These are phyloP conservation scores for Fusarium anguioides DNA, from an alignment of 2,329 filamentous ascomycete species.

Conservation along the genomic window DNA sequence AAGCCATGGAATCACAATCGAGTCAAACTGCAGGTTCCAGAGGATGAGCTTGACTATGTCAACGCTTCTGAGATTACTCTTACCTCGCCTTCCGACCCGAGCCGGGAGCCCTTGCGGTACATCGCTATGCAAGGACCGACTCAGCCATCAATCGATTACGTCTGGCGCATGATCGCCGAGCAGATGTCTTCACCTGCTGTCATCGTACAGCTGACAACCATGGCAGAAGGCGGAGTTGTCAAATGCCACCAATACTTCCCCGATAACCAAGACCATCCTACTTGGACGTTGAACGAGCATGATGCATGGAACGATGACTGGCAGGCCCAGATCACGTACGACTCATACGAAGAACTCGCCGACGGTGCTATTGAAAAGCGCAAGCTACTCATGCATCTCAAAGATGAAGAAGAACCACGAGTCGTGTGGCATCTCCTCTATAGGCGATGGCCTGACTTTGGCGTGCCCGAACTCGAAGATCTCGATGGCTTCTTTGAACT, in stretches of 20 bases:
- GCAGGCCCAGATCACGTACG: slow-evolving; percentile 75
- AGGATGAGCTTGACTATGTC: slow-evolving; percentile 80
- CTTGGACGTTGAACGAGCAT: slow-evolving; percentile 69
- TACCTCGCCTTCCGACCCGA: slow-evolving; percentile 54
- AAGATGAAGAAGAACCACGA: slow-evolving; percentile 60
- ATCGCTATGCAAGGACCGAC: slow-evolving; percentile 97
- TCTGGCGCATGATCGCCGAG: slow-evolving; percentile 96
- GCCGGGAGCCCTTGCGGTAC: slow-evolving; percentile 66
- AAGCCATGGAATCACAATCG: slow-evolving; percentile 90
- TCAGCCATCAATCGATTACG: slow-evolving; percentile 77
- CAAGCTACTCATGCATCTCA: slow-evolving; percentile 71
- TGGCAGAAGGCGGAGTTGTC: slow-evolving; percentile 78
- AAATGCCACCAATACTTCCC: slow-evolving; percentile 95
- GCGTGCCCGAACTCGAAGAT: slow-evolving; percentile 77
- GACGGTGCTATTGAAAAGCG: slow-evolving; percentile 76
- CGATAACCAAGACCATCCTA: slow-evolving; percentile 61
- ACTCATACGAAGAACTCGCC: slow-evolving; percentile 66
- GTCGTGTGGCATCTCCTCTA: slow-evolving; percentile 88
- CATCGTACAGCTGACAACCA: slow-evolving; percentile 94
- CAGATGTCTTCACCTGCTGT: slow-evolving; percentile 78
- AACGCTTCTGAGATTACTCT: slow-evolving; percentile 81
- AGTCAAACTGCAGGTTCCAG: slow-evolving; percentile 81
- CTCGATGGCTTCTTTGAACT: slow-evolving; percentile 75
- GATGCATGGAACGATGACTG: slow-evolving; percentile 75
- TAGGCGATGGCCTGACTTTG: slow-evolving; percentile 89